phyloP scores from a whole-genome alignment of 305 asterid genomes.

The Fraxinus velutina region DNA sequence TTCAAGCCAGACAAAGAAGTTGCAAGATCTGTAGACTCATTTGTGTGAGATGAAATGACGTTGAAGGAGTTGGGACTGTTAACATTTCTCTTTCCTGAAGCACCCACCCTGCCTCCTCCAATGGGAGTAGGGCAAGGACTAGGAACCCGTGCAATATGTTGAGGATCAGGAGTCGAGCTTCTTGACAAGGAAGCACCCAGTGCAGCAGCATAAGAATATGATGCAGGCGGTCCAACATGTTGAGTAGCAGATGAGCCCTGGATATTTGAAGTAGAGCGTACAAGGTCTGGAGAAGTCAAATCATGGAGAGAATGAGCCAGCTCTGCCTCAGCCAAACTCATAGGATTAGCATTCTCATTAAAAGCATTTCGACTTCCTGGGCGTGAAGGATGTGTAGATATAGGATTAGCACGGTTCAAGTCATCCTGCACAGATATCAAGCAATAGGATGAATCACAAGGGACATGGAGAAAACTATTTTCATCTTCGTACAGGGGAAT shows the following conservation, averaged over 20 bases:
- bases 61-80: conserved; percentile 63
- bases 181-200: conserved; percentile 88
- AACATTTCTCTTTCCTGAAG: conserved; percentile 58
- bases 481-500: not conserved
- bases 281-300: conserved; percentile 47
- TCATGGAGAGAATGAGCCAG: conserved; percentile 60
- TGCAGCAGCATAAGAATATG: conserved; percentile 91
- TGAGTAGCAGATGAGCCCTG: conserved; percentile 57
- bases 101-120: conserved; percentile 67
- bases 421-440: conserved; percentile 62
- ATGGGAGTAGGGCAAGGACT: conserved; percentile 90
- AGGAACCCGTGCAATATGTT: conserved; percentile 74
- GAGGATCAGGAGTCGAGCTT: conserved; percentile 94
- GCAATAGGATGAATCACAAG: not conserved
- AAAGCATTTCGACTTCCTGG: conserved; percentile 83
- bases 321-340: conserved; percentile 66
- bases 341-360: conserved; percentile 48
- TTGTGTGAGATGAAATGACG: conserved; percentile 49
- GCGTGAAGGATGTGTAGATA: conserved; percentile 72
- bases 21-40: conserved; percentile 62
- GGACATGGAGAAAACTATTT: not conserved
- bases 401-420: conserved; percentile 59
- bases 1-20: conserved; percentile 75
- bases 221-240: conserved; percentile 52
- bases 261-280: conserved; percentile 39